Evolutionary conservation across 2,329 filamentous ascomycete species (phyloP).

Genomic region (Ceratocystis cacaofunesta): DNA sequence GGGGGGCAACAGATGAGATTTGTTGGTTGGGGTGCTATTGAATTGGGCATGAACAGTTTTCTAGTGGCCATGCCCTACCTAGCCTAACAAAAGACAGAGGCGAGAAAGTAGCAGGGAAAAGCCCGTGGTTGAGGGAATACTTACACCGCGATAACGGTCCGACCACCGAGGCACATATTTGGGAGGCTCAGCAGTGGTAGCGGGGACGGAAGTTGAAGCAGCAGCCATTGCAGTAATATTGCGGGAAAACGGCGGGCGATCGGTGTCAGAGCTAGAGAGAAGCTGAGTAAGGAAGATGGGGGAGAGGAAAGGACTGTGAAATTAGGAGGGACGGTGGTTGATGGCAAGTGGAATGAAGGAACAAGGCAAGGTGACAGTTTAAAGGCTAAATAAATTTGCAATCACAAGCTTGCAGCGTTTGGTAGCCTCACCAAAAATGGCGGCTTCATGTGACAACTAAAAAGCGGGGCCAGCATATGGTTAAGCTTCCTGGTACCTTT

Average conservation of each 20-base stretch:
- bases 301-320: not conserved
- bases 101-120: not conserved
- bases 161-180: slow-evolving; percentile 39
- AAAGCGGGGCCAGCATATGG: not conserved
- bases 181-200: slow-evolving; percentile 17
- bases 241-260: not conserved
- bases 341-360: not conserved
- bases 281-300: not conserved
- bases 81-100: not conserved
- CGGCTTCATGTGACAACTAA: not conserved
- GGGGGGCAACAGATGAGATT: not conserved
- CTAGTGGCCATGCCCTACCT: not conserved
- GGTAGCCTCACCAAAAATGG: slow-evolving; percentile 1
- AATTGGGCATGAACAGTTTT: not conserved
- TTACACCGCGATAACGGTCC: slow-evolving; percentile 47
- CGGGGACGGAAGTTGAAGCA: slow-evolving; percentile 22
- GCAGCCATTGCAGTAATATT: slow-evolving; percentile 8
- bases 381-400: not conserved
- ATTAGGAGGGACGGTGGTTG: not conserved
- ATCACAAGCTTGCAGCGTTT: not conserved
- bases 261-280: not conserved
- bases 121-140: slow-evolving; percentile 18
- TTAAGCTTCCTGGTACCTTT: not conserved
- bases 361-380: not conserved
- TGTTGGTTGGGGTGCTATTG: not conserved